These are phyloP conservation scores for Scopulariopsis brevicaulis DNA, from an alignment of 2,329 filamentous ascomycete genomes.

Conservation along the genomic window DNA sequence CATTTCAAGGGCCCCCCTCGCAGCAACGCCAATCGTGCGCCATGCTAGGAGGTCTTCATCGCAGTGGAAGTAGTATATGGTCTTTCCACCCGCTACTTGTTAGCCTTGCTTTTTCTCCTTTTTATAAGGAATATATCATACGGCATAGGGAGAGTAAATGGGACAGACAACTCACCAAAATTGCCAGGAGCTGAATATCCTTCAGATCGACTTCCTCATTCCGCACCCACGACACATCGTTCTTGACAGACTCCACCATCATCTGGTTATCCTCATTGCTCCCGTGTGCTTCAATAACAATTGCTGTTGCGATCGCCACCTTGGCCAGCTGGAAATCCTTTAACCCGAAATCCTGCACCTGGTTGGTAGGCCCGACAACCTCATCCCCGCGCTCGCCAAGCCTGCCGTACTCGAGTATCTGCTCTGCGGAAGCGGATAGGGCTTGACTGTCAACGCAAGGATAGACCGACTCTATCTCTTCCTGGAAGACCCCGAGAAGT, in stretches of 20 bases:
- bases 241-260: neutral
- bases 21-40: conserved; percentile 32
- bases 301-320: neutral
- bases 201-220: neutral
- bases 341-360: neutral
- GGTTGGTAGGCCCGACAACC: neutral
- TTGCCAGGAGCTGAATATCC: neutral
- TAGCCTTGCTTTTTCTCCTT: neutral
- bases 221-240: neutral
- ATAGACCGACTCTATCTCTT: no score
- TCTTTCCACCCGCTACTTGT: conserved; percentile 11
- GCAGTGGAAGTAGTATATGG: conserved; percentile 29
- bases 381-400: neutral
- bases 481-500: no score
- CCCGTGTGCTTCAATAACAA: neutral
- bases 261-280: neutral
- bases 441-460: no score
- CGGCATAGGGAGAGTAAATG: neutral
- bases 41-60: conserved; percentile 38
- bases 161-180: neutral
- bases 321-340: neutral
- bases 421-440: no score
- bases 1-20: no score
- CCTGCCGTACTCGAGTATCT: no score
- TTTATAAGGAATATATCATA: neutral